Conservation (phyloP, 306 rosid species). For the Quercus suber region DNA sequence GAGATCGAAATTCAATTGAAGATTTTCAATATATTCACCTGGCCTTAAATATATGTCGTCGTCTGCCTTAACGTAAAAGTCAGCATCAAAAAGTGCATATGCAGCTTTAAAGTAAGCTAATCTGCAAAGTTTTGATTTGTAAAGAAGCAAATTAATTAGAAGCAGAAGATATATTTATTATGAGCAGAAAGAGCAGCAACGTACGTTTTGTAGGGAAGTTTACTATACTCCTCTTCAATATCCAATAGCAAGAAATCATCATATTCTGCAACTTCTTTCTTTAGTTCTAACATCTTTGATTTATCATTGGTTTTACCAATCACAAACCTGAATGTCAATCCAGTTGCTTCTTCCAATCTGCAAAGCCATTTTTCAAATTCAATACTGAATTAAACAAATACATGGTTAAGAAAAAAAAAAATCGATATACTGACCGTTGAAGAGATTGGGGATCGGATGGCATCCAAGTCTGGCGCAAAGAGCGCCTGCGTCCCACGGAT, state of each 20-base stretch:
- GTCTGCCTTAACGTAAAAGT: slow-evolving; percentile 90
- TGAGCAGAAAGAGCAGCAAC: slow-evolving; percentile 16
- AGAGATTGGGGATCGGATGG: slow-evolving; percentile 83
- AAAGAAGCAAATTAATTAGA: slow-evolving; percentile 16
- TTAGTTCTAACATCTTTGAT: slow-evolving; percentile 68
- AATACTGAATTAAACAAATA: no score
- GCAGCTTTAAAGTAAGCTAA: slow-evolving; percentile 98
- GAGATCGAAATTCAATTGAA: not conserved
- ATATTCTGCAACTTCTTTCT: slow-evolving; percentile 60
- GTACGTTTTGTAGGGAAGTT: slow-evolving; percentile 99
- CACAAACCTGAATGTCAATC: slow-evolving; percentile 86
- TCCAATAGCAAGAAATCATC: slow-evolving; percentile 90
- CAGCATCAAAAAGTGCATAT: slow-evolving; percentile 79
- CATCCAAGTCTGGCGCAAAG: slow-evolving; percentile 90
- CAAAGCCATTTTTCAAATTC: slow-evolving; percentile 18
- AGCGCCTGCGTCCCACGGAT: slow-evolving; percentile 66
- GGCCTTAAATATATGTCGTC: slow-evolving; percentile 98
- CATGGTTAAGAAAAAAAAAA: not conserved
- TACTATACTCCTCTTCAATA: slow-evolving; percentile 97
- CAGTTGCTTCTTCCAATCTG: slow-evolving; percentile 98
- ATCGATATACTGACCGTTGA: slow-evolving; percentile 46
- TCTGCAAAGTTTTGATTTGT: slow-evolving; percentile 37
- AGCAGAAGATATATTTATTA: not conserved
- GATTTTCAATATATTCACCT: slow-evolving; percentile 43
- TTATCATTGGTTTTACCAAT: slow-evolving; percentile 74